Conservation (phyloP, 495 filamentous ascomycete genomes). For the Talaromyces stipitatus region DNA sequence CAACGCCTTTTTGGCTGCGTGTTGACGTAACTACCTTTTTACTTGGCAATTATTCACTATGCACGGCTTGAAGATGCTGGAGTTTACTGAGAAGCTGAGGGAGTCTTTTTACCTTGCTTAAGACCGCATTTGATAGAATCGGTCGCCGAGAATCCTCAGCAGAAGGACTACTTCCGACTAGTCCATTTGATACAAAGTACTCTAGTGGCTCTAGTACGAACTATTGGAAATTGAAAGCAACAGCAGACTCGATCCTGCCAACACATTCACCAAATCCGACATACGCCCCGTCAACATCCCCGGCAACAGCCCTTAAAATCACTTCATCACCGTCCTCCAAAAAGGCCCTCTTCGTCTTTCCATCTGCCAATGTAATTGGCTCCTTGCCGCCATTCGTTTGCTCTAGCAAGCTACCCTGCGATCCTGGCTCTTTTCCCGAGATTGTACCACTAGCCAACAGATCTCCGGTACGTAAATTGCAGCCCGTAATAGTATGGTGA, state of each 20-base stretch:
- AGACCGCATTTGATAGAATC: no score
- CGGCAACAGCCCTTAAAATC: slow-evolving; percentile 59
- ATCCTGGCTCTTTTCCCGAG: slow-evolving; percentile 54
- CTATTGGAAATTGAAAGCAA: slow-evolving; percentile 5
- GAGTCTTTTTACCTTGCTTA: no score
- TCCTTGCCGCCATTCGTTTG: slow-evolving; percentile 62
- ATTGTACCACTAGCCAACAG: slow-evolving; percentile 88
- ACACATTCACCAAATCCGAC: slow-evolving; percentile 71
- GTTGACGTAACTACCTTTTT: background rate
- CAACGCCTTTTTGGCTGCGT: background rate
- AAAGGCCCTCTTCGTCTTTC: slow-evolving; percentile 60
- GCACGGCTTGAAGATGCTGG: background rate
- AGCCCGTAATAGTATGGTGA: slow-evolving; percentile 83
- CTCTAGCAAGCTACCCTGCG: slow-evolving; percentile 74
- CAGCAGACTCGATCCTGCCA: slow-evolving; percentile 47
- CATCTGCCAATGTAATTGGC: slow-evolving; percentile 57
- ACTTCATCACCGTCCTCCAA: slow-evolving; percentile 81
- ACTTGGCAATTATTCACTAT: background rate
- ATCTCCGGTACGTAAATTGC: slow-evolving; percentile 74
- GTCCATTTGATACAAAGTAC: background rate
- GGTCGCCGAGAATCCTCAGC: no score
- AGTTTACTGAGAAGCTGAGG: background rate
- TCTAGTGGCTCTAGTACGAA: background rate
- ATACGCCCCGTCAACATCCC: slow-evolving; percentile 45
- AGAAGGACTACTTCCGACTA: no score